These are phyloP conservation scores for Zygoascus biomembranicola DNA, from an alignment of 805 yeast genomes.

Conservation along the genomic window DNA sequence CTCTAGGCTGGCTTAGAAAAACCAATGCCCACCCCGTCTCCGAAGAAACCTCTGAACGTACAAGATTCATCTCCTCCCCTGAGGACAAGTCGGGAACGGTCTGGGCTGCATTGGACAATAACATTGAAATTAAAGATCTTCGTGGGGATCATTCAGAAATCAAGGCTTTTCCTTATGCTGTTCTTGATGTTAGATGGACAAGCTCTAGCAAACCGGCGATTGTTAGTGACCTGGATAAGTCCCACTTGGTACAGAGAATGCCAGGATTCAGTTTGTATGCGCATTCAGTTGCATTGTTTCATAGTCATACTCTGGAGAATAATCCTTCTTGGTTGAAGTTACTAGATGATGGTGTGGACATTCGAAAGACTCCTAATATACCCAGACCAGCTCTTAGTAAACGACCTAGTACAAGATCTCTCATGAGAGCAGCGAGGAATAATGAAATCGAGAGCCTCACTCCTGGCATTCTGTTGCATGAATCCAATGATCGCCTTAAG, in stretches of 20 bases:
- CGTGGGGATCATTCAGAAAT: slow-evolving; percentile 3
- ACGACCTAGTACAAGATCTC: not conserved
- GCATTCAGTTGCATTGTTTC: slow-evolving; percentile 28
- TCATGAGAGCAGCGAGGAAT: not conserved
- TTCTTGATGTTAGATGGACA: slow-evolving; percentile 42
- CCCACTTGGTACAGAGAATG: slow-evolving; percentile 43
- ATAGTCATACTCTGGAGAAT: slow-evolving; percentile 26
- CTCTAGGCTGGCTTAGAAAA: slow-evolving; percentile 30
- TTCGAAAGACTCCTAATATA: slow-evolving; percentile 37
- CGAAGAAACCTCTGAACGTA: slow-evolving; percentile 18
- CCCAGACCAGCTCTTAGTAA: slow-evolving; percentile 4
- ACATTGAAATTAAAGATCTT: slow-evolving; percentile 13
- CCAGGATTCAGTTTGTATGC: slow-evolving; percentile 33
- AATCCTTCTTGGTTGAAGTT: slow-evolving; percentile 35
- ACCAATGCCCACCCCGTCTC: slow-evolving; percentile 24
- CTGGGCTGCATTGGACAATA: slow-evolving; percentile 33
- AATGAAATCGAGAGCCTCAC: not conserved
- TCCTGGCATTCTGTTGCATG: slow-evolving; percentile 18
- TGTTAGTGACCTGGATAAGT: slow-evolving; percentile 33
- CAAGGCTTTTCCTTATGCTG: slow-evolving; percentile 38
- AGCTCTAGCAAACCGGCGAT: slow-evolving; percentile 29
- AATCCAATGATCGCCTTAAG: not conserved
- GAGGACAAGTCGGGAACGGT: slow-evolving; percentile 11
- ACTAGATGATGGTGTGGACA: slow-evolving; percentile 31
- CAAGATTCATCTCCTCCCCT: slow-evolving; percentile 17